Base-by-base conservation (phyloP, 2,329 filamentous ascomycete genomes). In the Cadophora sp. region DNA sequence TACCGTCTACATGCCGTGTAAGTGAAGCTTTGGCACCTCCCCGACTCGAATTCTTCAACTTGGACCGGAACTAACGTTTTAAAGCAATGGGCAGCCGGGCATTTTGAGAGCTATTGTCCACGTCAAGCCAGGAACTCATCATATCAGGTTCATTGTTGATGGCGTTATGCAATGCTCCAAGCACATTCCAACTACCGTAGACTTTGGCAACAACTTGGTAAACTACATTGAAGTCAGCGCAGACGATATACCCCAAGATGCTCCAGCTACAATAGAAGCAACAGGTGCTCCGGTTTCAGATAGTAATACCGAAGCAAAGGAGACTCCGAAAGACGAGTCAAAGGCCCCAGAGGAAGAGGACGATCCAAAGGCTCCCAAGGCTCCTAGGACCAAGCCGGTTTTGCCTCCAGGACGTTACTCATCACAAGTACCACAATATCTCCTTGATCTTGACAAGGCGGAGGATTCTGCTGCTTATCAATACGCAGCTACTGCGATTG, bases 161-260 rank as follows among this genome's bases (percentile, higher is more conserved):
- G 92, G 92, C 66, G 90, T 95, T 76, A 97, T 97, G 93, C 88
- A 91, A 77, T 96, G 94, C 16, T 96, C 93, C 18, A 89, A 92
- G 68, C 88, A 91, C 71, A 84, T 97, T 64, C 95, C 96, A 16
- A 98, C 96, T 0, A 97, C 96, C 1, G 96, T 99, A 66, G 96
- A 99, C 79, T 97, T 96, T 78, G 96, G 94, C 71, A 98, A 98
- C 81, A 97, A 97, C 77, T 84, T 99, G 20, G 95, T 99, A 80
- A 99, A 99, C 81, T 99, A 98, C 78, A 93, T 99, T 76, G 96
- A 99, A 81, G 92, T 98, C 69, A 92, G 87, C 74, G 88, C 92
- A 43, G 90, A 94, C 65, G 91, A 94, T 75, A 80, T 89, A 36
- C 82, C 83, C 13, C 76, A 78, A 30, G 75, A 79, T 58, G 73